These are phyloP conservation scores for Tetratostichococcus sp. DNA, from an alignment of 139 green algal genomes.

Conservation along the genomic window DNA sequence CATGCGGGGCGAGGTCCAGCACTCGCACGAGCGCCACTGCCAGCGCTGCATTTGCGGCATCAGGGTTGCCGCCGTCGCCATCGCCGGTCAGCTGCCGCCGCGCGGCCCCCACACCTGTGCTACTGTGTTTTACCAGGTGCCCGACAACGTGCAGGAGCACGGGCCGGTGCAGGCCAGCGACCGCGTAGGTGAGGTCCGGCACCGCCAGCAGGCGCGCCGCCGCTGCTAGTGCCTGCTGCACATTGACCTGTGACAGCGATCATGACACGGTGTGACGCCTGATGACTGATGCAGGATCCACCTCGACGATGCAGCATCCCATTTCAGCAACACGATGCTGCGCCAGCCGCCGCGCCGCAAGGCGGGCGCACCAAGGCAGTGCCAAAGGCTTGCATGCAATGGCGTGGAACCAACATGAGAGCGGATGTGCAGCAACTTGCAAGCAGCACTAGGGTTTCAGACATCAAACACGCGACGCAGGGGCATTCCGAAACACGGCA, in stretches of 20 bases:
- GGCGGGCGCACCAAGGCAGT: too few relatives aligned
- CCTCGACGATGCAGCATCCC: too few relatives aligned
- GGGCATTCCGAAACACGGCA: too few relatives aligned
- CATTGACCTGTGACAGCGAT: background rate
- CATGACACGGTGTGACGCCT: too few relatives aligned
- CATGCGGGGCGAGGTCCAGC: conserved; percentile 46
- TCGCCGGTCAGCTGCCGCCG: background rate
- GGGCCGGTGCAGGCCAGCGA: conserved; percentile 11
- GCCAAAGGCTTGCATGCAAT: too few relatives aligned
- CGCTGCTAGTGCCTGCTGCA: background rate
- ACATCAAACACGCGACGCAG: too few relatives aligned
- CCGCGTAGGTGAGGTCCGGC: background rate
- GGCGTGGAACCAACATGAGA: too few relatives aligned
- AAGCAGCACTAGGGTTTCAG: too few relatives aligned
- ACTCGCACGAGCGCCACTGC: conserved; percentile 30
- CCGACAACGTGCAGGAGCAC: conserved; percentile 20
- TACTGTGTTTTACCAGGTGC: conserved; percentile 5
- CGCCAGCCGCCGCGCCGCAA: too few relatives aligned
- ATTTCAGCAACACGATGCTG: background rate
- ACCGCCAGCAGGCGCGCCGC: background rate
- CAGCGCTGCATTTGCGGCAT: conserved; percentile 2
- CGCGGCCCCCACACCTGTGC: background rate
- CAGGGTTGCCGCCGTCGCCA: background rate
- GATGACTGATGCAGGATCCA: too few relatives aligned
- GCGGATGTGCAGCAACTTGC: too few relatives aligned